Percentiles rank a stretch among this genome's conserved stretches.
Evolutionary conservation across 2,329 filamentous ascomycete genomes (phyloP).

Genomic region (Coniochaeta sp.): DNA sequence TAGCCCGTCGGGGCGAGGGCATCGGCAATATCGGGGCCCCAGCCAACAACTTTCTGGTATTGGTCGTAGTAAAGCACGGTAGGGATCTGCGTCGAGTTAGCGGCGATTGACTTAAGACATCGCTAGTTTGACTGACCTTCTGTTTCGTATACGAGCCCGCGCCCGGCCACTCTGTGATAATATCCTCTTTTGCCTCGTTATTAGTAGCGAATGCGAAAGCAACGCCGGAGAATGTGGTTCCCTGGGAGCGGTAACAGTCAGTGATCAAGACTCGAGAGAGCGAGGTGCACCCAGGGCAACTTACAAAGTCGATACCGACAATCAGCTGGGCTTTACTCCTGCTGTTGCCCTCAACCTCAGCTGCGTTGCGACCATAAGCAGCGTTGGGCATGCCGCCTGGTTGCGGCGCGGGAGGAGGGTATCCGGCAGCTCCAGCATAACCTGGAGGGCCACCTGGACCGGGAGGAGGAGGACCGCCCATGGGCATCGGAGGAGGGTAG

Average conservation of each 20-base stretch:
- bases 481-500: slow-evolving; percentile 51
- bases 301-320: slow-evolving; percentile 96
- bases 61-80: slow-evolving; percentile 99
- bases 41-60: slow-evolving; percentile 99
- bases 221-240: slow-evolving; percentile 96
- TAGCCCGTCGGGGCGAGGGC: slow-evolving; percentile 94
- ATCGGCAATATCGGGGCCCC: slow-evolving; percentile 97
- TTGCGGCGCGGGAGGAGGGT: slow-evolving; percentile 36
- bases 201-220: slow-evolving; percentile 97
- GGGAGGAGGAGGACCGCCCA: slow-evolving; percentile 33
- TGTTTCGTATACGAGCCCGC: slow-evolving; percentile 97
- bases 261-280: slow-evolving; percentile 6
- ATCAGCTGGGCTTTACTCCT: slow-evolving; percentile 95
- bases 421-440: slow-evolving; percentile 40
- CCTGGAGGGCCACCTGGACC: slow-evolving; percentile 36
- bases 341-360: slow-evolving; percentile 80
- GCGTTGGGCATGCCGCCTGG: slow-evolving; percentile 24
- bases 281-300: slow-evolving; percentile 20
- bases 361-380: slow-evolving; percentile 34
- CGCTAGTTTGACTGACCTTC: slow-evolving; percentile 56
- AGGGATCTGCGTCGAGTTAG: slow-evolving; percentile 60
- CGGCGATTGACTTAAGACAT: background rate
- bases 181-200: slow-evolving; percentile 95
- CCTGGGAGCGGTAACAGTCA: slow-evolving; percentile 42
- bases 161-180: slow-evolving; percentile 98